Percentiles rank a stretch among this genome's conserved stretches.
These are phyloP conservation scores for Xylariaceae sp. DNA, from an alignment of 2,329 filamentous ascomycete genomes.

Conservation along the genomic window DNA sequence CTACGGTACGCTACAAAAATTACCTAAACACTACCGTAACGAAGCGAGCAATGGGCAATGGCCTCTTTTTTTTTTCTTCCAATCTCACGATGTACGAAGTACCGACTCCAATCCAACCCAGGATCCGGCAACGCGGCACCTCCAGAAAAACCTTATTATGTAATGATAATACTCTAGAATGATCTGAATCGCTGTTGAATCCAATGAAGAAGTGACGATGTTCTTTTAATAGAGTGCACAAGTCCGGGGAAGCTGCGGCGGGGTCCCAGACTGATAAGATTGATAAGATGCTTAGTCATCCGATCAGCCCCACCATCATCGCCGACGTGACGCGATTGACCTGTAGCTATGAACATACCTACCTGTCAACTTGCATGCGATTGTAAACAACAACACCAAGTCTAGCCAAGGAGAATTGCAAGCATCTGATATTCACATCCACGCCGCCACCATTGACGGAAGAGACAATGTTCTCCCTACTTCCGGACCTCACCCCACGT, in stretches of 20 bases:
- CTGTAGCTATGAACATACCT: not conserved
- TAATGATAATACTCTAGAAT: not conserved
- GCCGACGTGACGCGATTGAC: not conserved
- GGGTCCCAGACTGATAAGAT: conserved; percentile 8
- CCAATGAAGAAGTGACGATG: not conserved
- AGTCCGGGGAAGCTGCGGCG: not conserved
- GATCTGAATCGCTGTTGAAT: not conserved
- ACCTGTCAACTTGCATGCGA: not conserved
- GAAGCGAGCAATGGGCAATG: not conserved
- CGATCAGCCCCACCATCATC: conserved; percentile 11
- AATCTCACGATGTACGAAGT: not conserved
- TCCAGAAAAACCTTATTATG: too few relatives aligned
- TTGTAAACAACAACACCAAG: not conserved
- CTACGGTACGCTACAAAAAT: not conserved
- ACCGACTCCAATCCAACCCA: not conserved
- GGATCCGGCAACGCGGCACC: not conserved
- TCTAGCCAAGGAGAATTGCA: not conserved
- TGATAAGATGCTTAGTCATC: conserved; percentile 17
- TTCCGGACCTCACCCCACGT: conserved; percentile 63
- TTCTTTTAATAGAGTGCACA: not conserved
- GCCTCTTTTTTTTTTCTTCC: too few relatives aligned
- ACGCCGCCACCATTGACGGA: not conserved
- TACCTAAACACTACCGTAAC: conserved; percentile 8
- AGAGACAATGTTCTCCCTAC: conserved; percentile 51
- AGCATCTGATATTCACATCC: not conserved